phyloP scores from a whole-genome alignment of 2,329 filamentous ascomycete genomes.

The Colletotrichum sp. region DNA sequence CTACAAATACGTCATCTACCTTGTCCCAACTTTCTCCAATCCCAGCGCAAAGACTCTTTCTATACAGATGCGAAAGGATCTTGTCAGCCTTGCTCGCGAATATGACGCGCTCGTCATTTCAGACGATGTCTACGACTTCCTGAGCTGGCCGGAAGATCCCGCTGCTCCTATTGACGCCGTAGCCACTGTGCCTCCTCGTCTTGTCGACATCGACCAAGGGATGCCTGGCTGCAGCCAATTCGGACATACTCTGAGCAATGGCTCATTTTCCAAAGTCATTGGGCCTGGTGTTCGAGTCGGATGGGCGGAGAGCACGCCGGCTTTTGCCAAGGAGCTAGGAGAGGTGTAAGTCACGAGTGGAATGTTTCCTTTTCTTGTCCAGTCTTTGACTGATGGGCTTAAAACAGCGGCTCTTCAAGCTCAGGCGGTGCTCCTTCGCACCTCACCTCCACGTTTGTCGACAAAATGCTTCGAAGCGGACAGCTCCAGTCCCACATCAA shows the following conservation, averaged over 20 bases:
- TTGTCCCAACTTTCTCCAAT: constrained; percentile 87
- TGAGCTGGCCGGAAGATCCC: constrained; percentile 68
- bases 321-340: constrained; percentile 54
- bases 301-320: constrained; percentile 77
- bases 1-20: constrained; percentile 88
- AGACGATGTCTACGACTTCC: constrained; percentile 93
- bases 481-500: constrained; percentile 25
- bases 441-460: background rate
- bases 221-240: constrained; percentile 64
- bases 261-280: constrained; percentile 88
- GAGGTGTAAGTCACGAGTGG: constrained; percentile 52
- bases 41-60: constrained; percentile 86
- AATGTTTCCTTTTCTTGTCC: fast-evolving
- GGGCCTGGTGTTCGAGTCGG: constrained; percentile 83
- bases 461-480: constrained; percentile 24
- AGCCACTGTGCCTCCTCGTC: constrained; percentile 66
- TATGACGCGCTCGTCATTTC: constrained; percentile 81
- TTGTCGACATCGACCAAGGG: constrained; percentile 78
- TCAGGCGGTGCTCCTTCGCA: constrained; percentile 30
- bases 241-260: constrained; percentile 84
- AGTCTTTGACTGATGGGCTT: background rate
- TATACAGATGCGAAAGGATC: constrained; percentile 65
- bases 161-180: constrained; percentile 34
- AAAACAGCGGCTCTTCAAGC: background rate
- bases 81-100: constrained; percentile 77